A percentile compares a stretch with the other conserved stretches of the same genome.
phyloP scores from a whole-genome alignment of 2,329 filamentous ascomycete species.

The Bipolaris oryzae region DNA sequence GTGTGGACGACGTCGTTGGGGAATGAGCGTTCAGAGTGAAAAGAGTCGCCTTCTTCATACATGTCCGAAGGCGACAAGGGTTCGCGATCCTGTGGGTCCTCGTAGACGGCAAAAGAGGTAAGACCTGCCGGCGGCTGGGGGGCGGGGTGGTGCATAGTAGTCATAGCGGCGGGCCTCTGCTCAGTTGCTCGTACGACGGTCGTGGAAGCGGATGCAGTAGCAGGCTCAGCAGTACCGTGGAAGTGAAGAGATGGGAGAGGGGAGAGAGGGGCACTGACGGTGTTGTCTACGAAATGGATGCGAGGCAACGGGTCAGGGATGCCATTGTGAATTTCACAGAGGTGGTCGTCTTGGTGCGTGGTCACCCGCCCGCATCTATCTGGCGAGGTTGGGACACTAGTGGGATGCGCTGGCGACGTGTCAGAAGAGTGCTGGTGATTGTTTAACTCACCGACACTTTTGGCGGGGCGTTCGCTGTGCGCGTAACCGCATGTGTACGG shows the following conservation, averaged over 20 bases:
- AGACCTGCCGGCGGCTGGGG: slow-evolving; percentile 30
- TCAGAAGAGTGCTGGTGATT: slow-evolving; percentile 22
- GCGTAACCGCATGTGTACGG: slow-evolving; percentile 22
- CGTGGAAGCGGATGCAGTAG: slow-evolving; percentile 5
- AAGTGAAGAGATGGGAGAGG: not conserved
- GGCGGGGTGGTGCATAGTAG: slow-evolving; percentile 40
- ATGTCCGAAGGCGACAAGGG: slow-evolving; percentile 38
- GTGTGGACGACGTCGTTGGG: slow-evolving; percentile 37
- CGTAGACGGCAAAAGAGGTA: slow-evolving; percentile 43
- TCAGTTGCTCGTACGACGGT: slow-evolving; percentile 26
- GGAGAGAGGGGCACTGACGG: not conserved
- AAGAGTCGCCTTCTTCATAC: slow-evolving; percentile 43
- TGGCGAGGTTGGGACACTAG: slow-evolving; percentile 14
- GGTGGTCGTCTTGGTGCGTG: slow-evolving; percentile 1
- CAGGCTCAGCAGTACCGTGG: not conserved
- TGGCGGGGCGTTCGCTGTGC: slow-evolving; percentile 18
- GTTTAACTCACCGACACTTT: slow-evolving; percentile 26
- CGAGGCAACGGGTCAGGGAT: slow-evolving; percentile 16
- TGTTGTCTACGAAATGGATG: not conserved
- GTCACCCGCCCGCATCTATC: slow-evolving; percentile 2
- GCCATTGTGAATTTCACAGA: slow-evolving; percentile 11
- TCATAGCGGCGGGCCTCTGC: slow-evolving; percentile 28
- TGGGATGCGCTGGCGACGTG: slow-evolving; percentile 30
- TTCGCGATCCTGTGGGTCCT: slow-evolving; percentile 41
- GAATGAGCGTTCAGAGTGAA: slow-evolving; percentile 40